These are phyloP conservation scores for Phaeolepiota aurea DNA, from an alignment of 768 basidiomycete genomes.

Conservation along the genomic window DNA sequence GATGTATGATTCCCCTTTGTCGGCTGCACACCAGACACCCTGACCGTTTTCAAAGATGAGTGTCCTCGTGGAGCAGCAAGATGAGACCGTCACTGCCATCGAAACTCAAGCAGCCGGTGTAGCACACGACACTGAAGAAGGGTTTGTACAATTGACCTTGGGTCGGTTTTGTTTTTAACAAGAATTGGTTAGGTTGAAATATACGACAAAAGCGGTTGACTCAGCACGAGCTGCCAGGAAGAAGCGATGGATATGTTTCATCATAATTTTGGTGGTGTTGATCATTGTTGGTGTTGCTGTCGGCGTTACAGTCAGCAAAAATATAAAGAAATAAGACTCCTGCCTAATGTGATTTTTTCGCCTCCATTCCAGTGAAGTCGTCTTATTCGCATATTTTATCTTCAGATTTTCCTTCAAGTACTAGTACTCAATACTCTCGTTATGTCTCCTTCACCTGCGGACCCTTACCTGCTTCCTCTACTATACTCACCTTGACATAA, in stretches of 20 bases:
- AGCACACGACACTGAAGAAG: slow-evolving; percentile 78
- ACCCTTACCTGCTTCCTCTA: not conserved
- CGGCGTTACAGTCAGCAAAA: slow-evolving; percentile 44
- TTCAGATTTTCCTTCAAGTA: not conserved
- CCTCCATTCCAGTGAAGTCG: not conserved
- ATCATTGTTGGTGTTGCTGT: slow-evolving; percentile 59
- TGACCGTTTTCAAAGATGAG: slow-evolving; percentile 72
- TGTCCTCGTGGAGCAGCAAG: slow-evolving; percentile 90
- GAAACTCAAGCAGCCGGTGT: slow-evolving; percentile 69
- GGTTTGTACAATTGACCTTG: too few species aligned
- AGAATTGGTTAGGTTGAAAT: slow-evolving; percentile 45
- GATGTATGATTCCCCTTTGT: slow-evolving; percentile 41
- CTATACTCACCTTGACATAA: not conserved
- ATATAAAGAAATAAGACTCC: slow-evolving; percentile 29
- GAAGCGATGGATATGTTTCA: slow-evolving; percentile 97
- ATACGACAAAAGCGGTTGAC: slow-evolving; percentile 80
- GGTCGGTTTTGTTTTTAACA: not conserved
- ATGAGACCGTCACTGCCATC: slow-evolving; percentile 78
- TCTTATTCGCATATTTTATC: not conserved
- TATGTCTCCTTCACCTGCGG: not conserved
- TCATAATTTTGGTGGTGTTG: slow-evolving; percentile 57
- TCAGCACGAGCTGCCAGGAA: slow-evolving; percentile 85
- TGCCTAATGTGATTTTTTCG: slow-evolving; percentile 3
- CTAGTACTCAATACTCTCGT: not conserved
- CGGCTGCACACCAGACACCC: slow-evolving; percentile 1